Evolutionary conservation across 2,329 filamentous ascomycete genomes (phyloP).

Genomic region (Aureobasidium sp.): DNA sequence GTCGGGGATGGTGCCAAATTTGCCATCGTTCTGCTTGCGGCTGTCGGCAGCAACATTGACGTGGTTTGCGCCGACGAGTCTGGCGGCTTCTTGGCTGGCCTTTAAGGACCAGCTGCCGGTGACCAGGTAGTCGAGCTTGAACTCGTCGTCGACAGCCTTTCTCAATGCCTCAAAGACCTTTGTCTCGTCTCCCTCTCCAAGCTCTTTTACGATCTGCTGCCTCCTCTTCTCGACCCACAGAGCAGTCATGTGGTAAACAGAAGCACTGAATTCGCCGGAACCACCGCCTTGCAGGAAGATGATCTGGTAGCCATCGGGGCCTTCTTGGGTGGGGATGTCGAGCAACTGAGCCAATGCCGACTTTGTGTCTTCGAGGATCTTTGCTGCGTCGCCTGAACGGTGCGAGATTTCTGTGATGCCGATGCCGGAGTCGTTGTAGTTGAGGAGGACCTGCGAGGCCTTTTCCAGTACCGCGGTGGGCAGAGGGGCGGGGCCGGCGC

Average conservation of each 20-base stretch:
- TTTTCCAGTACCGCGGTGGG: constrained; percentile 74
- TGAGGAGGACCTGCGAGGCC: constrained; percentile 69
- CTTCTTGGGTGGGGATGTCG: constrained; percentile 69
- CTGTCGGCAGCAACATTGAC: constrained; percentile 74
- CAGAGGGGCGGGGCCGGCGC: constrained; percentile 80
- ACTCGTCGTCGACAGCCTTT: constrained; percentile 46
- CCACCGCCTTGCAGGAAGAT: constrained; percentile 85
- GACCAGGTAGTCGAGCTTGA: constrained; percentile 75
- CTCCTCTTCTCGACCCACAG: constrained; percentile 71
- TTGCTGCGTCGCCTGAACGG: constrained; percentile 68
- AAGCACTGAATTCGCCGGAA: constrained; percentile 76
- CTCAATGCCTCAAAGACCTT: constrained; percentile 55
- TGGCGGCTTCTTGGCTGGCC: constrained; percentile 72
- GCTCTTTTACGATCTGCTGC: constrained; percentile 50
- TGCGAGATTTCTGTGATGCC: constrained; percentile 88
- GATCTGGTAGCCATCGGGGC: constrained; percentile 75
- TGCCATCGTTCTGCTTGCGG: constrained; percentile 58
- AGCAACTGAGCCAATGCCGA: constrained; percentile 65
- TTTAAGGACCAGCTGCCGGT: constrained; percentile 90
- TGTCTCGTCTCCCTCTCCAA: constrained; percentile 48
- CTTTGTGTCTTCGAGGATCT: constrained; percentile 74
- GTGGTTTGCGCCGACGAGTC: constrained; percentile 68
- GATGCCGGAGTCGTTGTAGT: constrained; percentile 74
- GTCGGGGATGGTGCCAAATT: constrained; percentile 77
- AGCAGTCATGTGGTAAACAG: constrained; percentile 75